Evolutionary conservation across 371 early-diverging fungal species (phyloP).

Genomic region (Mycotypha africana): DNA sequence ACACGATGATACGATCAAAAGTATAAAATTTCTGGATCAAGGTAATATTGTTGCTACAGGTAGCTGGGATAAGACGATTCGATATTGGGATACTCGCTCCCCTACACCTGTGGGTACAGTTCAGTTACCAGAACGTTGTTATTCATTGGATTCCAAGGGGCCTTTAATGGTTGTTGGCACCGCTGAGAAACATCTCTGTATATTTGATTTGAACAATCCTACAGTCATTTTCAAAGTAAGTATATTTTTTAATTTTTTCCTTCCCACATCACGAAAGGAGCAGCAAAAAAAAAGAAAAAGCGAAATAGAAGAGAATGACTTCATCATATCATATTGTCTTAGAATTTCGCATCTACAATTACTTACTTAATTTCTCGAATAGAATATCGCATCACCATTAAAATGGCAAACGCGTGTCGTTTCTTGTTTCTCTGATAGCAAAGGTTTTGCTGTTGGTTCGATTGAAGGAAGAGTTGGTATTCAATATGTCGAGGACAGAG

Average conservation of each 20-base stretch:
- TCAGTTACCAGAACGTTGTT: constrained; percentile 79
- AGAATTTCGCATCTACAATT: background rate
- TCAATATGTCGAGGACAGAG: constrained; percentile 83
- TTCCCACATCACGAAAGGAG: too few species aligned
- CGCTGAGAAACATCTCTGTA: constrained; percentile 54
- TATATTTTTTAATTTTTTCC: too few species aligned
- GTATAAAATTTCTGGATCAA: constrained; percentile 67
- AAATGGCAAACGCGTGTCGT: constrained; percentile 85
- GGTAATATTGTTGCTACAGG: constrained; percentile 52
- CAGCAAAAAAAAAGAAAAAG: too few species aligned
- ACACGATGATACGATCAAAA: constrained; percentile 81
- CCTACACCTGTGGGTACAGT: constrained; percentile 68
- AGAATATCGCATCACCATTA: constrained; percentile 67
- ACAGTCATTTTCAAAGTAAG: constrained; percentile 64
- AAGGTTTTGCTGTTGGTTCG: constrained; percentile 85
- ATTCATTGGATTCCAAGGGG: constrained; percentile 73
- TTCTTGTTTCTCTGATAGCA: constrained; percentile 69
- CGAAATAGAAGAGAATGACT: too few species aligned
- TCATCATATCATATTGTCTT: too few species aligned
- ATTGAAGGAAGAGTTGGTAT: constrained; percentile 93
- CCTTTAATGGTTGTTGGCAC: constrained; percentile 23
- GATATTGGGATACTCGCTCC: constrained; percentile 89
- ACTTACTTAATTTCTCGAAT: background rate
- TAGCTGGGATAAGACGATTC: constrained; percentile 94
- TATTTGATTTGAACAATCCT: constrained; percentile 78